Base-by-base conservation (phyloP, 2,329 filamentous ascomycete genomes). In the Colletotrichum destructivum region DNA sequence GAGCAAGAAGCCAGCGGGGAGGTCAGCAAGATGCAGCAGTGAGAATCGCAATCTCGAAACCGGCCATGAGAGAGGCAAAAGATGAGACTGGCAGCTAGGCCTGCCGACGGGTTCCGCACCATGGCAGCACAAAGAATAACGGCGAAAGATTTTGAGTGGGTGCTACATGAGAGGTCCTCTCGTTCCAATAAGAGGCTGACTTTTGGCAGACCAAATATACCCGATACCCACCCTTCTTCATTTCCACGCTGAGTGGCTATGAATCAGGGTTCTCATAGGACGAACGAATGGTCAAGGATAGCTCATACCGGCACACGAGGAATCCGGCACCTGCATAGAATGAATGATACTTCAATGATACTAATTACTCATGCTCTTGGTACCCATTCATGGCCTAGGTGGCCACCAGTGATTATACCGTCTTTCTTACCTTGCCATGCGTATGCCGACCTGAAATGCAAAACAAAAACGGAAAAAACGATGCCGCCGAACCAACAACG, bases 21-120 rank as follows among this genome's bases (percentile, higher is more conserved):
- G 52, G 73, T 73, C 21, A 74, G 73, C 55, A 62, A 12, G 47
- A 72, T 72, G 62, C 66, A 72, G 51, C 55, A 70, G 42, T 70
- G 57, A 66, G 31, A 3, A 9, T 26, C 16, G 47, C 31, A 31
- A n/a, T 59, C 40, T 11, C n/a, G 56, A 12, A 40, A 40, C 5
- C 26, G 5, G 7, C 1, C 23, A n/a, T 9, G 52, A 56, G 18
- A 56, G 12, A 40, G 18, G 31, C 16, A 38, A 21, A 35, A 9
- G n/a, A 0, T 4, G 12, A 3, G 31, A 12, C n/a, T 4, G 16
- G 52, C 18, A 12, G 18, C 18, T 31, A 13, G 52, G 4, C 4
- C 12, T 21, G 35, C 18, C 38, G 18, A 31, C 31, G 11, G 52
- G 12, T 8, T 26, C 31, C 21, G 11, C 5, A 18, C n/a, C 31